phyloP scores from a whole-genome alignment of 2,329 filamentous ascomycete genomes.

The Coleophoma crateriformis region DNA sequence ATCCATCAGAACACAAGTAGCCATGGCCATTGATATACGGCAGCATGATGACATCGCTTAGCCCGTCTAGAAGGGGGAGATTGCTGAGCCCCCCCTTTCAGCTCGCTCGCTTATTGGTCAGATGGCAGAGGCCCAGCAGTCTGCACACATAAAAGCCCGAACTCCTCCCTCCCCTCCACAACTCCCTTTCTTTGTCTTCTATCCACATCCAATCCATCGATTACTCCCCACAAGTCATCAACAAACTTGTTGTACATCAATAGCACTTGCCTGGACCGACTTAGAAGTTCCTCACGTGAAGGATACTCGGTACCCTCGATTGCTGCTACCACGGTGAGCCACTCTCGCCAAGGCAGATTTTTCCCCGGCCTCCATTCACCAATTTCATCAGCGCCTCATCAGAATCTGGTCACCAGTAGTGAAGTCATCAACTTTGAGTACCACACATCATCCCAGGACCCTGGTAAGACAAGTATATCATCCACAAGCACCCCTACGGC shows the following conservation, averaged over 20 bases:
- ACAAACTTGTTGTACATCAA: conserved; percentile 18
- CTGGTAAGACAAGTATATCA: conserved; percentile 8
- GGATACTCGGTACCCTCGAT: conserved; percentile 25
- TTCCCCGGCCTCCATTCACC: neutral
- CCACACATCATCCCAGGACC: conserved; percentile 8
- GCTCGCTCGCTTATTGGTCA: conserved; percentile 11
- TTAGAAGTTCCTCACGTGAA: conserved; percentile 19
- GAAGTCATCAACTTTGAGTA: conserved; percentile 12
- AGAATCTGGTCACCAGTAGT: conserved; percentile 11
- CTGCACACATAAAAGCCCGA: conserved; percentile 20
- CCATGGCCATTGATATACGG: too few relatives aligned
- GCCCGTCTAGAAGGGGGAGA: neutral
- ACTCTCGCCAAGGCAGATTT: conserved; percentile 16
- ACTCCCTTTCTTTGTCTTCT: conserved; percentile 21
- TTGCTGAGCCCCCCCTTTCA: conserved; percentile 7
- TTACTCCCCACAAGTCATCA: conserved; percentile 10
- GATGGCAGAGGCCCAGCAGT: conserved; percentile 3
- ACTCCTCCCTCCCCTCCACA: conserved; percentile 18
- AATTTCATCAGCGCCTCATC: conserved; percentile 13
- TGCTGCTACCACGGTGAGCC: conserved; percentile 11
- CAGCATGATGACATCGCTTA: neutral
- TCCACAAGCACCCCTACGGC: neutral
- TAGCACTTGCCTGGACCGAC: conserved; percentile 11
- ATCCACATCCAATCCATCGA: conserved; percentile 8
- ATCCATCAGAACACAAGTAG: too few relatives aligned